Evolutionary conservation across 495 filamentous ascomycete genomes (phyloP).

Genomic region (Aspergillus asperescens): DNA sequence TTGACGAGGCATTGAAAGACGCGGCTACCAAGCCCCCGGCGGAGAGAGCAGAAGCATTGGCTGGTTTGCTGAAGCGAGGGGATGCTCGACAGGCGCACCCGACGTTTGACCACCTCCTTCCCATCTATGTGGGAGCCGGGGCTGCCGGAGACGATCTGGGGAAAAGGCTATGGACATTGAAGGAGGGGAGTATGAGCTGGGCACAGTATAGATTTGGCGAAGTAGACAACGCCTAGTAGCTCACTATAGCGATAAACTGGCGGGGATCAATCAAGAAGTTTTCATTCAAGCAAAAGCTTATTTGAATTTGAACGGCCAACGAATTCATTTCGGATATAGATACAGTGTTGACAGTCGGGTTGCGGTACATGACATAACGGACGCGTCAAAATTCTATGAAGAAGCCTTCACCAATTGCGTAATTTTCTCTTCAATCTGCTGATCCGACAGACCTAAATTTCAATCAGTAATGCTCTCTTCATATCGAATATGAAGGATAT

Average conservation of each 20-base stretch:
- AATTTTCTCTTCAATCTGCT: constrained; percentile 87
- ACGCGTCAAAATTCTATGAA: constrained; percentile 28
- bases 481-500: background rate
- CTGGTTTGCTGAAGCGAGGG: constrained; percentile 50
- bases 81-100: constrained; percentile 78
- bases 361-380: constrained; percentile 22
- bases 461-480: background rate
- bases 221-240: constrained; percentile 33
- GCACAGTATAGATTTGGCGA: constrained; percentile 71
- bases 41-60: constrained; percentile 58
- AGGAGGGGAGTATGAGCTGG: constrained; percentile 67
- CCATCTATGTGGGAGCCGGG: constrained; percentile 68
- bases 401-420: constrained; percentile 69
- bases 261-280: background rate
- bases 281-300: background rate
- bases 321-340: constrained; percentile 41
- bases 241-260: constrained; percentile 6
- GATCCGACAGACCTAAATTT: constrained; percentile 69
- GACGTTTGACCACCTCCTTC: constrained; percentile 73
- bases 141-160: constrained; percentile 61
- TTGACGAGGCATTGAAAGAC: constrained; percentile 73
- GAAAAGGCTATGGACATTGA: constrained; percentile 57
- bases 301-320: constrained; percentile 6
- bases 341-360: constrained; percentile 33
- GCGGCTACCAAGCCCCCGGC: constrained; percentile 51